phyloP scores from a whole-genome alignment of 106 monocot species.

The Dendrobium officinale region DNA sequence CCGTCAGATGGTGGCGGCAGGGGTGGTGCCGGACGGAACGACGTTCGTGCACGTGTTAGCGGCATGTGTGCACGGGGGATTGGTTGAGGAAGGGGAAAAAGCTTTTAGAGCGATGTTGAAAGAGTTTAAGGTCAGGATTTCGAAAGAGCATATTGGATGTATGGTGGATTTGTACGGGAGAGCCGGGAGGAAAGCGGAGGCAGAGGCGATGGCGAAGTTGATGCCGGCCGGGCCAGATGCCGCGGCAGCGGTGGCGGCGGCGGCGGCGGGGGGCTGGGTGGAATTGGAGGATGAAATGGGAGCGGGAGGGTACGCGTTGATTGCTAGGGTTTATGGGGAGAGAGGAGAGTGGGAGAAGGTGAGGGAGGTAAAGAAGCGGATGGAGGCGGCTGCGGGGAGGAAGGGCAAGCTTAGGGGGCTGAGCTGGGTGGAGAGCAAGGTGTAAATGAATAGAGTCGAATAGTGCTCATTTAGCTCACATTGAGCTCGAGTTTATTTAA shows the following conservation, averaged over 20 bases:
- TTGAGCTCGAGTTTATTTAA: too few species aligned
- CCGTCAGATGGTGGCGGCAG: neutral
- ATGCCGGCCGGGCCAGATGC: slow-evolving; percentile 16
- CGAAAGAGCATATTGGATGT: slow-evolving; percentile 21
- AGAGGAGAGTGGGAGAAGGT: slow-evolving; percentile 20
- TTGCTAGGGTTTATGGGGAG: slow-evolving; percentile 21
- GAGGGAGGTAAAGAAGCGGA: slow-evolving; percentile 23
- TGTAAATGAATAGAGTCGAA: too few species aligned
- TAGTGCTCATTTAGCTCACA: too few species aligned
- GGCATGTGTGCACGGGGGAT: slow-evolving; percentile 22
- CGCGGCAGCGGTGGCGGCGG: slow-evolving; percentile 9
- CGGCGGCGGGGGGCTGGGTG: slow-evolving; percentile 6
- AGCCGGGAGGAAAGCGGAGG: slow-evolving; percentile 13
- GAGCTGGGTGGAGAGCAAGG: slow-evolving; percentile 8
- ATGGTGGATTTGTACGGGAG: slow-evolving; percentile 22
- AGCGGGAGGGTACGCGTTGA: slow-evolving; percentile 7
- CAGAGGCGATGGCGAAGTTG: slow-evolving; percentile 2
- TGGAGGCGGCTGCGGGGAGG: slow-evolving; percentile 1
- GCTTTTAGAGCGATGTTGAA: slow-evolving; percentile 13
- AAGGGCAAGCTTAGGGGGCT: slow-evolving; percentile 12
- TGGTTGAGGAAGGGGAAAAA: slow-evolving; percentile 18
- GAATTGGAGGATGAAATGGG: slow-evolving; percentile 8
- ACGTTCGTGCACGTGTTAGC: slow-evolving; percentile 19
- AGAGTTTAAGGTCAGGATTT: slow-evolving; percentile 7
- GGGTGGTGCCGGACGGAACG: slow-evolving; percentile 2